phyloP scores from a whole-genome alignment of 1,139 yeast genomes.

The Scheffersomyces lignicola region DNA sequence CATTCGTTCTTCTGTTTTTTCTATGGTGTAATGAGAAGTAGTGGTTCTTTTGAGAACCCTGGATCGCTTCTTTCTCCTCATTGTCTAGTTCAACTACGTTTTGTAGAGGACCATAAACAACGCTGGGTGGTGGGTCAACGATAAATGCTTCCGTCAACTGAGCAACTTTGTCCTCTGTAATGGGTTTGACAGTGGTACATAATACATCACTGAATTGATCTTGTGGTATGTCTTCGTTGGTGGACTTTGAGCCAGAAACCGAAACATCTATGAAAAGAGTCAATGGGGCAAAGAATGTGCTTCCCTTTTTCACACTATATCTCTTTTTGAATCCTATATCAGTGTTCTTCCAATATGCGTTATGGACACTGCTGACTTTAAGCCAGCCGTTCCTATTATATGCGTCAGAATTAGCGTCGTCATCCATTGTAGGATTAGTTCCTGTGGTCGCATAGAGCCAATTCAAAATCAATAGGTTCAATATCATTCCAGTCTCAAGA shows the following conservation, averaged over 20 bases:
- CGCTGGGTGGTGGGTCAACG: conserved; percentile 1
- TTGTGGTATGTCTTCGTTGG: neutral
- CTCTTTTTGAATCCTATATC: conserved; percentile 1
- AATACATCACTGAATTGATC: conserved; percentile 3
- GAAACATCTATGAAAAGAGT: conserved; percentile 1
- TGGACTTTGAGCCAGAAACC: neutral
- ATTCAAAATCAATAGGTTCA: neutral
- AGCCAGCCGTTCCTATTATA: conserved; percentile 1
- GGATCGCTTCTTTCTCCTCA: neutral
- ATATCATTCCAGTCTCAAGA: conserved; percentile 2
- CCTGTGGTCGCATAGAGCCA: conserved; percentile 1
- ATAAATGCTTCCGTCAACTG: neutral
- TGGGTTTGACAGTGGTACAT: conserved; percentile 1
- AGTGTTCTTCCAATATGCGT: conserved; percentile 1
- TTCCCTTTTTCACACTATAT: neutral
- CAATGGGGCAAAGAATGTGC: conserved; percentile 1
- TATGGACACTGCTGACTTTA: neutral
- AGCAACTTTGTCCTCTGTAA: neutral
- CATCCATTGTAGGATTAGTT: conserved; percentile 3
- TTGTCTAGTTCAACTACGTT: no score
- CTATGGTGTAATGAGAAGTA: conserved; percentile 2
- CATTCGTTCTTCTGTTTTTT: neutral
- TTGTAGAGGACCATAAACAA: neutral
- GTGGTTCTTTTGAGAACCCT: neutral
- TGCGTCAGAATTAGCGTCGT: neutral